Evolutionary conservation across 176 grass and related monocot species (phyloP), one percentile per base, ranked within the genome.

Genomic region (Chrysopogon serrulatus): DNA sequence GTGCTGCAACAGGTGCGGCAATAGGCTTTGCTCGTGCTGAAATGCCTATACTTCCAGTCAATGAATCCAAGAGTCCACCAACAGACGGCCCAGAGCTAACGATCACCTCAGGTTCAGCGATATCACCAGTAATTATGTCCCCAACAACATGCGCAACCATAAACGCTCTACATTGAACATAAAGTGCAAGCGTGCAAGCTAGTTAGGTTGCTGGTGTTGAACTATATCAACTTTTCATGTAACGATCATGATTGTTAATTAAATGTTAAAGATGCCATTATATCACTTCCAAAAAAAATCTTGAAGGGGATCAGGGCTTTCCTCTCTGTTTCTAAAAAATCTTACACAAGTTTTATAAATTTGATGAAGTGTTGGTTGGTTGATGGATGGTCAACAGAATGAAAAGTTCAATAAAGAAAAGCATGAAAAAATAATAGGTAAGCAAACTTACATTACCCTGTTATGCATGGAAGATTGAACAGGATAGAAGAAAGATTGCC

Each of bases 371-470:
- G 13, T 41, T 54, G 45, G 17, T 37, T 30, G 57, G 27, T 54
- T 83, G 33, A 5, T 27, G n/a, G n/a, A n/a, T n/a, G 51, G 4
- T 45, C 67, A 57, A 43, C 19, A 76, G 28, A 35, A 40, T 82
- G 53, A 18, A 86, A n/a, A 75, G 17, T 32, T 13, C 42, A 5
- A 71, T n/a, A 68, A 21, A 70, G 74, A 67, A 10, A 8, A 85
- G 54, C 15, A 61, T 33, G 15, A 41, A 40, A 42, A 6, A 21
- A 77, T 84, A 78, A 63, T 66, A 87, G 72, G 84, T 48, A 78
- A 69, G 15, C 65, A 80, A 91, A 95, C 93, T 95, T 95, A 95
- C 87, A 91, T 94, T 98, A 98, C 96, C 96, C 96, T 95, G 93
- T 95, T 76, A 95, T 95, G 85, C 93, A 98, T 74, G 96, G 96